Conservation (phyloP, 495 filamentous ascomycete genomes). For the Lineolata rhizophorae region DNA sequence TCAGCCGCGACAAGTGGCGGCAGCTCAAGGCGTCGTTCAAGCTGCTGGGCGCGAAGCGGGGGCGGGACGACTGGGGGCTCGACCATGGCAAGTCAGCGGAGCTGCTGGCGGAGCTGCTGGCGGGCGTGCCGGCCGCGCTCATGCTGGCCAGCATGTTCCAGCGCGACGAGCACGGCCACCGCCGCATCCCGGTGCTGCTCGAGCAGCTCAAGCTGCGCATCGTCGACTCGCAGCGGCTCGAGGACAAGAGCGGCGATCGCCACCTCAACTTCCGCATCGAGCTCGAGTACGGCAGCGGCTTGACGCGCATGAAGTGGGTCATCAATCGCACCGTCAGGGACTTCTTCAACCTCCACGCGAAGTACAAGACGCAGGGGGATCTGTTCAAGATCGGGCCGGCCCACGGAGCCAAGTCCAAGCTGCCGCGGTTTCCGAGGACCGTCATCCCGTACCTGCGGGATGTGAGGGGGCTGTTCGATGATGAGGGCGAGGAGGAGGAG, state of each 20-base stretch:
- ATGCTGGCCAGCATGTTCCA: slow-evolving; percentile 95
- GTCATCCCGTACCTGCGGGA: slow-evolving; percentile 83
- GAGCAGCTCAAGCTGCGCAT: slow-evolving; percentile 87
- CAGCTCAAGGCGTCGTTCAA: slow-evolving; percentile 69
- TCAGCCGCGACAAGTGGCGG: slow-evolving; percentile 68
- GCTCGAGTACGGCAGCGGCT: slow-evolving; percentile 86
- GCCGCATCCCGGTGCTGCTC: slow-evolving; percentile 76
- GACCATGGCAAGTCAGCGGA: slow-evolving; percentile 93
- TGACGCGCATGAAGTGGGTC: slow-evolving; percentile 93
- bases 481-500: slow-evolving; percentile 63
- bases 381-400: slow-evolving; percentile 38
- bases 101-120: slow-evolving; percentile 82
- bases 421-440: slow-evolving; percentile 72
- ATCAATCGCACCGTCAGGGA: slow-evolving; percentile 72
- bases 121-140: slow-evolving; percentile 72
- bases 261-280: slow-evolving; percentile 81
- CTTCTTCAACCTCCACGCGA: slow-evolving; percentile 78
- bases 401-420: slow-evolving; percentile 33
- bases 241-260: slow-evolving; percentile 39
- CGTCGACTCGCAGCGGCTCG: slow-evolving; percentile 47
- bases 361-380: slow-evolving; percentile 66
- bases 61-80: slow-evolving; percentile 48
- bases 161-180: slow-evolving; percentile 87
- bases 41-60: slow-evolving; percentile 56
- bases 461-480: slow-evolving; percentile 55